phyloP scores from a whole-genome alignment of 495 filamentous ascomycete genomes.

The Massariosphaeria phaeospora region DNA sequence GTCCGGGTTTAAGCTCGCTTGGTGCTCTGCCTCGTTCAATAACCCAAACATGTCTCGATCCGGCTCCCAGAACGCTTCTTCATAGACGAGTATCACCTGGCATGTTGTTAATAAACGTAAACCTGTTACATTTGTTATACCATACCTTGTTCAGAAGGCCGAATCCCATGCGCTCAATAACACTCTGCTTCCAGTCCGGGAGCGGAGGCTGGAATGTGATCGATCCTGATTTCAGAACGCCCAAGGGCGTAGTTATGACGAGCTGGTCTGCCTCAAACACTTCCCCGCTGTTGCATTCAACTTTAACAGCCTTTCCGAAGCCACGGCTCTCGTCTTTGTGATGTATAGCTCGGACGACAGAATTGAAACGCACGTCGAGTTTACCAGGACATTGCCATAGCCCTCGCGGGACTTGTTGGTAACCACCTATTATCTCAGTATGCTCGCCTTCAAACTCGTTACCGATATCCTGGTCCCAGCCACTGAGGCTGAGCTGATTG shows the following conservation, averaged over 20 bases:
- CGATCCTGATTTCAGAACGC: slow-evolving; percentile 72
- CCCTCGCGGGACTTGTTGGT: slow-evolving; percentile 81
- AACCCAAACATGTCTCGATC: slow-evolving; percentile 90
- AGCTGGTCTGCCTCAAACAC: slow-evolving; percentile 76
- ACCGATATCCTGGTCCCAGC: slow-evolving; percentile 94
- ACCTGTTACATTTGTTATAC: neutral
- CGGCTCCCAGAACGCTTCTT: slow-evolving; percentile 88
- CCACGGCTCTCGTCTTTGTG: slow-evolving; percentile 48
- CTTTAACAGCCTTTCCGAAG: slow-evolving; percentile 43
- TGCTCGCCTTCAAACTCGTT: slow-evolving; percentile 97
- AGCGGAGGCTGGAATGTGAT: slow-evolving; percentile 78
- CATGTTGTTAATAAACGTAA: slow-evolving; percentile 11
- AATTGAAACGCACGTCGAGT: slow-evolving; percentile 72
- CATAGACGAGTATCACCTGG: slow-evolving; percentile 77
- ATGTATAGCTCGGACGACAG: slow-evolving; percentile 61
- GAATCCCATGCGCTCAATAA: slow-evolving; percentile 85
- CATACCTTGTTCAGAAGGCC: slow-evolving; percentile 81
- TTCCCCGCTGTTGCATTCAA: slow-evolving; percentile 77
- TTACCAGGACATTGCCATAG: slow-evolving; percentile 68
- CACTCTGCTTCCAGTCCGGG: slow-evolving; percentile 75
- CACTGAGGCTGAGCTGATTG: slow-evolving; percentile 76
- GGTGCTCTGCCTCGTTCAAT: slow-evolving; percentile 61
- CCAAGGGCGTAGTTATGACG: slow-evolving; percentile 82
- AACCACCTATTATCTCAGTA: slow-evolving; percentile 86
- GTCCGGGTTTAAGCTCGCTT: slow-evolving; percentile 53